Base-by-base conservation (phyloP, 148 eudicot genomes). In the Rhododendron ovatum region DNA sequence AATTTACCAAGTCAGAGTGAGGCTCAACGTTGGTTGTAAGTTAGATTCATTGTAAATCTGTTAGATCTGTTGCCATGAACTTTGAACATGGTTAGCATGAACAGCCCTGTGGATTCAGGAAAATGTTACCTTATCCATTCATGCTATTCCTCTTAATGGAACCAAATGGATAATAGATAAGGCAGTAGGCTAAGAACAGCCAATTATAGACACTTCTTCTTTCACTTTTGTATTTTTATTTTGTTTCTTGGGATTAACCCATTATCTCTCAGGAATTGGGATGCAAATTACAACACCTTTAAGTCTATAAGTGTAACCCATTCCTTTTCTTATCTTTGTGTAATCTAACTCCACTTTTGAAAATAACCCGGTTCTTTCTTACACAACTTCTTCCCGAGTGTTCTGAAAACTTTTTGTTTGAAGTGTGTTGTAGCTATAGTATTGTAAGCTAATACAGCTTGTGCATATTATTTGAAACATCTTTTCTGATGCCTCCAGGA, bases 401-500 rank as follows among this genome's bases (percentile, higher is more conserved):
- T 18, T 76, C 26, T 7, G 24, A 39, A 76, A 39, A 39, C 45
- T 79, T 2, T 81, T 20, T 43, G 22, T 75, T 1, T 59, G 57
- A 77, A 65, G 41, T 10, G 5, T 61, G 24, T 74, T 53, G 4
- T 24, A 12, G 45, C 41, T 26, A 5, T 59, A 15, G 18, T 15
- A 8, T 5, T 13, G 26, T 63, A 51, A 50, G 22, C 39, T 26
- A 20, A 20, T 45, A 17, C 50, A 2, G 18, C 57, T 47, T 18
- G 18, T 26, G 33, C 74, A 67, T 8, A 26, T 67, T 10, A 67
- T 26, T 86, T 55, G 59, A 28, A 82, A 69, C 48, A 18, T 28
- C 67, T 51, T 30, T 83, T 33, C 24, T 84, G 83, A 75, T 81
- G 78, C 3, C 77, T 86, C 59, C 92, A 93, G 95, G 93, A 90